Evolutionary conservation across 306 rosid species (phyloP).

Genomic region (Prunus salicina): DNA sequence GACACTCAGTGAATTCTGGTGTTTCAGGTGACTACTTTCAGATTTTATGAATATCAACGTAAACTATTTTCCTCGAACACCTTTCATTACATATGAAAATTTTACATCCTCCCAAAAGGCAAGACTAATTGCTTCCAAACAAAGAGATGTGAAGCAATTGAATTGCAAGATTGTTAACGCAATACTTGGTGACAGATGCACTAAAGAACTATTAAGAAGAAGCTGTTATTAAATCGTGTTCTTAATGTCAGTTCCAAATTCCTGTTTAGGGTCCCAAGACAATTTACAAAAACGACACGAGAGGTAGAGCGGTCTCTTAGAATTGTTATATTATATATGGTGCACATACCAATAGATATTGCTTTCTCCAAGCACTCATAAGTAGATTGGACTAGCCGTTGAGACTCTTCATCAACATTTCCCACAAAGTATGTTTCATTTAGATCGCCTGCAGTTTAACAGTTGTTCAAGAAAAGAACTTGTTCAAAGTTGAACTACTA

Average conservation of each 20-base stretch:
- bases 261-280: background rate
- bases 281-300: background rate
- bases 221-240: background rate
- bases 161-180: background rate
- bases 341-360: slow-evolving; percentile 73
- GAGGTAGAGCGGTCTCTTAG: background rate
- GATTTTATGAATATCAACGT: too few relatives aligned
- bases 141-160: background rate
- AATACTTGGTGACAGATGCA: background rate
- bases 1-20: too few relatives aligned
- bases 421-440: slow-evolving; percentile 97
- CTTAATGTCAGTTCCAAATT: background rate
- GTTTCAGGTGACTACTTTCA: too few relatives aligned
- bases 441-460: slow-evolving; percentile 69
- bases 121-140: background rate
- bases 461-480: background rate
- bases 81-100: too few relatives aligned
- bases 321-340: background rate
- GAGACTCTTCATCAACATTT: slow-evolving; percentile 85
- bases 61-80: too few relatives aligned
- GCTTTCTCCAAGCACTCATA: slow-evolving; percentile 96
- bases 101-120: background rate
- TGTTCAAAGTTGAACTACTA: background rate
- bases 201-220: background rate
- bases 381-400: slow-evolving; percentile 67